phyloP scores from a whole-genome alignment of 352 stramenopile species.

The Phytophthora cactorum region DNA sequence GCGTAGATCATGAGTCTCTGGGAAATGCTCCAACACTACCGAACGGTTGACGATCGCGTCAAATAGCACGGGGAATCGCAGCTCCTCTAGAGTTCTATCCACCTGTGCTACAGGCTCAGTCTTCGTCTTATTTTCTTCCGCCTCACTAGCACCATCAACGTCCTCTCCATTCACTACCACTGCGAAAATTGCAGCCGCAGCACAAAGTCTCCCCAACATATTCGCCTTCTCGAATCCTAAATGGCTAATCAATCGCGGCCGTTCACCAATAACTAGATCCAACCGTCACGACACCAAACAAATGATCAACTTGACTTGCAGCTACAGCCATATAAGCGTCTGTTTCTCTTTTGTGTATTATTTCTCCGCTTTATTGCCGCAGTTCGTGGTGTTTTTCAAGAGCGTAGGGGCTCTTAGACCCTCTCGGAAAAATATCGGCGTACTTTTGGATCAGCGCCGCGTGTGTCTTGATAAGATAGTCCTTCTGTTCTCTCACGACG shows the following conservation, averaged over 20 bases:
- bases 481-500: constrained; percentile 64
- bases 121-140: neutral
- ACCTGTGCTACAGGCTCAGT: neutral
- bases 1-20: constrained; percentile 29
- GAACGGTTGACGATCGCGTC: constrained; percentile 26
- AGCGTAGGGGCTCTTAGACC: constrained; percentile 73
- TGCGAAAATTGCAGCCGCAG: constrained; percentile 2
- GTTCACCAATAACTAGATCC: constrained; percentile 22
- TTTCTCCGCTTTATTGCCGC: constrained; percentile 28
- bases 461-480: constrained; percentile 67
- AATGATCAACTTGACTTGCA: neutral
- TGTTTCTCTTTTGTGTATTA: neutral
- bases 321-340: no score
- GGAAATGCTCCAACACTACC: constrained; percentile 33
- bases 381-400: constrained; percentile 85
- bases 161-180: constrained; percentile 1
- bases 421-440: constrained; percentile 66
- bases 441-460: constrained; percentile 74
- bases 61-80: constrained; percentile 48
- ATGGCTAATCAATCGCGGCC: constrained; percentile 22
- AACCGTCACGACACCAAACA: neutral
- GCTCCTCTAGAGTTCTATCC: constrained; percentile 3
- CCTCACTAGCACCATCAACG: neutral
- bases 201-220: constrained; percentile 10
- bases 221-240: constrained; percentile 5